Base-by-base conservation (phyloP, 2,329 filamentous ascomycete species). In the Salinomyces thailandicus region DNA sequence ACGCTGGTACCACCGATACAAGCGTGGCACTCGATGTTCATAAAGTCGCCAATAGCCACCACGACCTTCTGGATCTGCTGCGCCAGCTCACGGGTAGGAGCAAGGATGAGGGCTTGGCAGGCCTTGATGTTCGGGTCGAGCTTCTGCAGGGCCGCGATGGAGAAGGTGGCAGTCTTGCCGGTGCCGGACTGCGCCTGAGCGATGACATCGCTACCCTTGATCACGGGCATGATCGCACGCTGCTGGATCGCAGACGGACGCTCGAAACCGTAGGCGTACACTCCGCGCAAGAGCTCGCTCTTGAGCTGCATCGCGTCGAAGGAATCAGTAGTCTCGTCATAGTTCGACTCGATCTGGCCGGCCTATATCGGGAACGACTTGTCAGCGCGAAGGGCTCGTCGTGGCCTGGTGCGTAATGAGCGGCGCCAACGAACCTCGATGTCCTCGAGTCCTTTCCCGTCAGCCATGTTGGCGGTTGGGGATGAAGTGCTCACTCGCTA, bases 291-390 rank as follows among this genome's bases (percentile, higher is more conserved):
- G 62, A 98, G 83, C 75, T 98, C 91, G 50, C 85, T 63, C 79
- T 93, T 94, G 61, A 98, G 78, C 71, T 79, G 81, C 91, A 98
- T 98, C 59, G 87, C 77, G 71, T 98, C 91, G 72, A 98, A 98
- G 46, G 86, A 94, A 72, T 98, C 93, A 69, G 91, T 89, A 61
- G 89, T 87, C 78, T 96, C 87, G 77, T 98, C 91, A 74, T 96
- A 98, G 85, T 98, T 98, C 64, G 87, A 94, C 78, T 98, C 93
- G 77, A 98, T 98, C 74, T 93, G 86, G 70, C 81, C 89, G 94
- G 65, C 59, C 22, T 26, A 8, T 26, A n/a, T 26, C 22, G 22
- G 9, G 22, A 26, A 26, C 22, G 22, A 26, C 22, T 8, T n/a
- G n/a, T n/a, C n/a, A n/a, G n/a, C n/a, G n/a, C n/a, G n/a, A n/a